These are phyloP conservation scores for Monotropa hypopitys DNA, from an alignment of 179 eudicot genomes.

Conservation along the genomic window DNA sequence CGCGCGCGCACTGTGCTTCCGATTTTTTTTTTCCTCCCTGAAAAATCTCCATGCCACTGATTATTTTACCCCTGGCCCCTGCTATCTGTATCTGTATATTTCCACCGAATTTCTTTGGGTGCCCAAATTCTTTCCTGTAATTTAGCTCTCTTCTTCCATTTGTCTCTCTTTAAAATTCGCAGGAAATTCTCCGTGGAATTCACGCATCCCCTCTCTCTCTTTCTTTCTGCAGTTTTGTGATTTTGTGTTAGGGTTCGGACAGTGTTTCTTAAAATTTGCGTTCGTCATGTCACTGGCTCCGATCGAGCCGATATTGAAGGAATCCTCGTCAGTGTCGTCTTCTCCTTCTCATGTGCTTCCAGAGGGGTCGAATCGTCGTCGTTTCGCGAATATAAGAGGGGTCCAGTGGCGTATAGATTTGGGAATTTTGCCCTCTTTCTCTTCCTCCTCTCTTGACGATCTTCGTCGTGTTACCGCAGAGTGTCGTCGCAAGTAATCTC, in stretches of 20 bases:
- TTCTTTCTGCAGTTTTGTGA: background rate
- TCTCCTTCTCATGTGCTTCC: background rate
- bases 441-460: slow-evolving; percentile 44
- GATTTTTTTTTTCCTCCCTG: background rate
- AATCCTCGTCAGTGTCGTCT: background rate
- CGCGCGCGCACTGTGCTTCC: background rate
- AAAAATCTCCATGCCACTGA: background rate
- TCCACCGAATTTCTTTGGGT: no score
- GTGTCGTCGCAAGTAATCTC: slow-evolving; percentile 55
- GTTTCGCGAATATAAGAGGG: slow-evolving; percentile 55
- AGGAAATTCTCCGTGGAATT: background rate
- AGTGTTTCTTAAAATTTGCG: background rate
- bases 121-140: background rate
- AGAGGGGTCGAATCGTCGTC: slow-evolving; percentile 7
- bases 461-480: slow-evolving; percentile 76
- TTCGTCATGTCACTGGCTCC: slow-evolving; percentile 9
- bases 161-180: background rate
- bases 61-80: no score
- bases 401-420: slow-evolving; percentile 84
- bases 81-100: background rate
- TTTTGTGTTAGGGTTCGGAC: background rate
- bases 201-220: background rate
- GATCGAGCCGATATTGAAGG: slow-evolving; percentile 11
- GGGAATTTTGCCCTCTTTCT: slow-evolving; percentile 62
- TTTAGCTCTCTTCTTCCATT: background rate